A percentile compares a stretch with the other conserved stretches of the same genome.
Conservation (phyloP, 768 basidiomycete species). For the Termitomyces titanicus region DNA sequence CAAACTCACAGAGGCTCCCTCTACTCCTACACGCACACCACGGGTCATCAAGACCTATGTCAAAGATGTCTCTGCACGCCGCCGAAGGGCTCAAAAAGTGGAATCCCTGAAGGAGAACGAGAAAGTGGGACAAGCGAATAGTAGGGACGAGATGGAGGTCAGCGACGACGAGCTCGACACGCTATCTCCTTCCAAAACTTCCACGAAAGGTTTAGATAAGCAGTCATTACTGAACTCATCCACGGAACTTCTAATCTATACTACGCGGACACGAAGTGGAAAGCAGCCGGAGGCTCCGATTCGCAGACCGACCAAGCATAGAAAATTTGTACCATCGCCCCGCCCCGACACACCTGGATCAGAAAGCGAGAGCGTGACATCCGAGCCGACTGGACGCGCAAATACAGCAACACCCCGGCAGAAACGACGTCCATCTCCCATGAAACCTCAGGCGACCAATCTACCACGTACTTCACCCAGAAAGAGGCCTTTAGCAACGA, state of each 20-base stretch:
- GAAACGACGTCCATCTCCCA: not conserved
- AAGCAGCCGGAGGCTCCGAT: slow-evolving; percentile 3
- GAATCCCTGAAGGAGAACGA: slow-evolving; percentile 8
- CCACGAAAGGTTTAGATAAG: not conserved
- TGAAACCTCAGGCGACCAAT: not conserved
- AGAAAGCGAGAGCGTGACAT: not conserved
- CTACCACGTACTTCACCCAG: slow-evolving; percentile 1
- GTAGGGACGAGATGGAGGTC: slow-evolving; percentile 1
- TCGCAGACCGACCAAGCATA: not conserved
- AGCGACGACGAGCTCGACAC: slow-evolving; percentile 22
- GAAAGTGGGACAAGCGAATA: not conserved
- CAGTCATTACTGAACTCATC: not conserved
- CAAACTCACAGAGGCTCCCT: not conserved
- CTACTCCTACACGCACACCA: slow-evolving; percentile 6
- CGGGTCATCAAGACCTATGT: slow-evolving; percentile 9
- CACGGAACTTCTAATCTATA: not conserved
- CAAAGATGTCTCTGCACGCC: not conserved
- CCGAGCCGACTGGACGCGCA: not conserved
- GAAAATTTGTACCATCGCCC: not conserved
- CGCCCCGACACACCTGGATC: not conserved
- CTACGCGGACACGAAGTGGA: not conserved
- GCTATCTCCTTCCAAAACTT: slow-evolving; percentile 16
- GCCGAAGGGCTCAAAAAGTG: not conserved
- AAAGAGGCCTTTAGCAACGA: slow-evolving; percentile 1
- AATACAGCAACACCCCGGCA: not conserved